These are phyloP conservation scores for Scheffersomyces titani DNA, from an alignment of 1,139 yeast species.

Conservation along the genomic window DNA sequence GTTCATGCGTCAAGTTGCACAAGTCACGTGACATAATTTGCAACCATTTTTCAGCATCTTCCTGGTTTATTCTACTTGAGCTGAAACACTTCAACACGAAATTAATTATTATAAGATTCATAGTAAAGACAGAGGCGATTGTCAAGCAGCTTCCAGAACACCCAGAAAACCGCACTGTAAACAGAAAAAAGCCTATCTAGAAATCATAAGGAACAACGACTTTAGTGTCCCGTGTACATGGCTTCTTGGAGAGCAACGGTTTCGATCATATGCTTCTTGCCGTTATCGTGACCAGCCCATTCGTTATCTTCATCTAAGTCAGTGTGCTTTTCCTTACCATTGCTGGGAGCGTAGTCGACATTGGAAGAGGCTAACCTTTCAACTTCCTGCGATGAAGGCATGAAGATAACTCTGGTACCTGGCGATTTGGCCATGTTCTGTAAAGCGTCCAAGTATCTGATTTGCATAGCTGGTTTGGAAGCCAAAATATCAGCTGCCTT, in stretches of 20 bases:
- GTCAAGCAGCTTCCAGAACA: background rate
- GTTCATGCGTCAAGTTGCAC: background rate
- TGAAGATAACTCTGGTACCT: conserved; percentile 68
- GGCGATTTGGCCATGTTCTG: conserved; percentile 69
- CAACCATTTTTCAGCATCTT: background rate
- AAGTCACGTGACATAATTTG: background rate
- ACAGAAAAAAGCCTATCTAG: background rate
- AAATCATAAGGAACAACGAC: background rate
- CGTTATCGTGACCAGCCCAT: conserved; percentile 13
- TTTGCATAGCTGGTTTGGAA: conserved; percentile 78
- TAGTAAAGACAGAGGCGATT: background rate
- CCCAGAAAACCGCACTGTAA: background rate
- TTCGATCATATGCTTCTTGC: conserved; percentile 11
- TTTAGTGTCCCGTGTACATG: conserved; percentile 3
- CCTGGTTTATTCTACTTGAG: background rate
- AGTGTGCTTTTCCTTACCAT: conserved; percentile 6
- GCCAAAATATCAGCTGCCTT: conserved; percentile 78
- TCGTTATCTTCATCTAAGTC: conserved; percentile 18
- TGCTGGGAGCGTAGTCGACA: conserved; percentile 5
- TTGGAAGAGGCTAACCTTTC: conserved; percentile 30
- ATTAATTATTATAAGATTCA: background rate
- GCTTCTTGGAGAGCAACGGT: conserved; percentile 21
- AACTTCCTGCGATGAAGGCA: conserved; percentile 58
- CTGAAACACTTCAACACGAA: background rate
- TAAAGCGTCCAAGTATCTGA: conserved; percentile 79